Conservation (phyloP, 495 filamentous ascomycete genomes). For the Penicillium atrosanguineum region DNA sequence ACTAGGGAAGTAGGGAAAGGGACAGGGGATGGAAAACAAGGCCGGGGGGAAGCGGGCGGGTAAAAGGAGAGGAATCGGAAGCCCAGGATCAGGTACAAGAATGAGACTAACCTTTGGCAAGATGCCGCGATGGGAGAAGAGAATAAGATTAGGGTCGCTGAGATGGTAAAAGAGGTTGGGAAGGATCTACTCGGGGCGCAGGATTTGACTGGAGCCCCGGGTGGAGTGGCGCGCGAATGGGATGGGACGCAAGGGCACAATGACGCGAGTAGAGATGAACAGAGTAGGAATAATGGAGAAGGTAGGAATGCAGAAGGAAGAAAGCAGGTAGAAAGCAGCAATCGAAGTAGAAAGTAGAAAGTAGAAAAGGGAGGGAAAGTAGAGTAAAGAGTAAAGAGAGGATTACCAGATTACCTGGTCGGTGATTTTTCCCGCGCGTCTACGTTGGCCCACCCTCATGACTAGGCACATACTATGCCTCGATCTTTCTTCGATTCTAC, state of each 20-base stretch:
- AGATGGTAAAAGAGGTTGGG: neutral
- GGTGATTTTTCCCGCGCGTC: constrained; percentile 14
- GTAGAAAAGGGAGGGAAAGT: neutral
- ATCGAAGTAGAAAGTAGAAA: neutral
- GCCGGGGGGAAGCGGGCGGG: neutral
- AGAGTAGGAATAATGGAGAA: neutral
- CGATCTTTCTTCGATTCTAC: too few relatives aligned
- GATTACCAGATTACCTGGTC: neutral
- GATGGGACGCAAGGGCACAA: constrained; percentile 2
- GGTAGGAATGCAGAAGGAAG: constrained; percentile 4
- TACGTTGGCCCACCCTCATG: neutral
- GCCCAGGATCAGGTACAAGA: neutral
- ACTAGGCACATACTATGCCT: neutral
- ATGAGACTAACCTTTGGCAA: neutral
- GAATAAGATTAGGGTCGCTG: neutral
- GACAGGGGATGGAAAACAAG: neutral
- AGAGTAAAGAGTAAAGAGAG: neutral
- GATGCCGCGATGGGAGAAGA: neutral
- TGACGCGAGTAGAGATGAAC: neutral
- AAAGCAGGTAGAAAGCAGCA: neutral
- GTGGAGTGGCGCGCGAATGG: constrained; percentile 2
- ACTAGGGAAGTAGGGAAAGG: neutral
- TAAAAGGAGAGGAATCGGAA: neutral
- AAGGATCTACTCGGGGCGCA: constrained; percentile 16
- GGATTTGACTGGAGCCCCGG: constrained; percentile 14